Evolutionary conservation across 2,329 filamentous ascomycete genomes (phyloP).

Genomic region (Fusarium mundagurra): DNA sequence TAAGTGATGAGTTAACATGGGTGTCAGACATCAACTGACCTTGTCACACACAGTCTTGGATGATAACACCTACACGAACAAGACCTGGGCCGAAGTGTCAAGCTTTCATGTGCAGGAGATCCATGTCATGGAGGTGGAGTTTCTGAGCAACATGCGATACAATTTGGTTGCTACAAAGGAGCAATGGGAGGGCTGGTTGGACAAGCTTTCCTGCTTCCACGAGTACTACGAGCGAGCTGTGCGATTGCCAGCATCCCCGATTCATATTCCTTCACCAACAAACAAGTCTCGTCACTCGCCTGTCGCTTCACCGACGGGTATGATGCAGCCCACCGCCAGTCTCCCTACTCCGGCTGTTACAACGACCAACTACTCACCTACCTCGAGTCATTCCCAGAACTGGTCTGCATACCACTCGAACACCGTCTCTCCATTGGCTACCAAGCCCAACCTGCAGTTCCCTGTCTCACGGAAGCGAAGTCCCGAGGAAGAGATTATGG

Average conservation of each 20-base stretch:
- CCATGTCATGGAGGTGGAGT: conserved; percentile 99
- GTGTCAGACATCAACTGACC: conserved; percentile 33
- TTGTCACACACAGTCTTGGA: conserved; percentile 78
- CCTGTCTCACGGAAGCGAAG: conserved; percentile 60
- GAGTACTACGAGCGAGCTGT: conserved; percentile 82
- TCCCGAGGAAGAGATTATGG: conserved; percentile 59
- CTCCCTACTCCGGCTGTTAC: conserved; percentile 48
- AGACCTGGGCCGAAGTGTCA: conserved; percentile 98
- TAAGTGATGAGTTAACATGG: conserved; percentile 53
- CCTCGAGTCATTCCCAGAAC: conserved; percentile 48
- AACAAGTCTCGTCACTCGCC: conserved; percentile 55
- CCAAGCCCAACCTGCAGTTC: conserved; percentile 56
- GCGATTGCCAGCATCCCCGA: conserved; percentile 53
- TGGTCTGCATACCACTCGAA: conserved; percentile 54
- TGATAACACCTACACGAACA: conserved; percentile 99
- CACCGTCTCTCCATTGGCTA: conserved; percentile 59
- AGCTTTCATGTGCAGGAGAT: conserved; percentile 94
- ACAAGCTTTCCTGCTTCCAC: conserved; percentile 82
- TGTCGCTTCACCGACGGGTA: conserved; percentile 59
- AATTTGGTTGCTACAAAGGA: conserved; percentile 85
- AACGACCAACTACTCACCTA: conserved; percentile 53
- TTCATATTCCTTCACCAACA: conserved; percentile 54
- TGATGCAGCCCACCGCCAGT: conserved; percentile 43
- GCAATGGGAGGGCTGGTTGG: conserved; percentile 89
- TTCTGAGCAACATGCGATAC: conserved; percentile 98